These are phyloP conservation scores for Euphorbia tirucalli DNA, from an alignment of 345 rosid genomes.

Conservation along the genomic window DNA sequence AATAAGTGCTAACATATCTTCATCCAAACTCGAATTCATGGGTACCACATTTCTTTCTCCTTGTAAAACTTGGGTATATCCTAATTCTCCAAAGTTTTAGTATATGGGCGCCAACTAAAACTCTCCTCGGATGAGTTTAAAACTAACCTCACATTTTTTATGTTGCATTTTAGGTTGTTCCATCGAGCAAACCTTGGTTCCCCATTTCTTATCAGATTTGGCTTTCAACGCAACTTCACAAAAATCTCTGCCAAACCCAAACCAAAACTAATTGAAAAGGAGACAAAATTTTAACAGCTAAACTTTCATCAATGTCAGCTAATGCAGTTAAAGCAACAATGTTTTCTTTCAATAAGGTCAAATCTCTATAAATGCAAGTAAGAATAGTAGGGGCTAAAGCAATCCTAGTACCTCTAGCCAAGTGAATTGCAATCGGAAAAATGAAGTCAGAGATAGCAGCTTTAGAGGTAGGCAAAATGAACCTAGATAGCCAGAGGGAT, in stretches of 20 bases:
- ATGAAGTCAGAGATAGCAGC: conserved; percentile 9
- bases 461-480: conserved; percentile 27
- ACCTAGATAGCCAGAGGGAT: conserved; percentile 48
- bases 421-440: conserved; percentile 45
- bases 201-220: conserved; percentile 17
- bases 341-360: conserved; percentile 34
- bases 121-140: conserved; percentile 26
- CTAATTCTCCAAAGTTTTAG: conserved; percentile 22
- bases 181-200: conserved; percentile 34
- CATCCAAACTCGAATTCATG: conserved; percentile 1
- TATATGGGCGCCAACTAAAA: conserved; percentile 53
- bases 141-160: conserved; percentile 10
- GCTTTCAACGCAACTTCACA: conserved; percentile 22
- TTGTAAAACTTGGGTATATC: conserved; percentile 21
- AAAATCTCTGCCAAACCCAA: conserved; percentile 53
- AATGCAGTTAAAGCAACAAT: conserved; percentile 20
- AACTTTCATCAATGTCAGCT: background rate
- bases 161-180: conserved; percentile 18
- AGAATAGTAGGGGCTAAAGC: conserved; percentile 60
- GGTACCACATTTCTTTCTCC: conserved; percentile 15
- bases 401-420: conserved; percentile 44
- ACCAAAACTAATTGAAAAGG: conserved; percentile 43
- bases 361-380: conserved; percentile 44
- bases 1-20: conserved; percentile 2
- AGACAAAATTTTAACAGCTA: conserved; percentile 21